These are phyloP conservation scores for Nitzschia sp. DNA, from an alignment of 108 stramenopile species.

Conservation along the genomic window DNA sequence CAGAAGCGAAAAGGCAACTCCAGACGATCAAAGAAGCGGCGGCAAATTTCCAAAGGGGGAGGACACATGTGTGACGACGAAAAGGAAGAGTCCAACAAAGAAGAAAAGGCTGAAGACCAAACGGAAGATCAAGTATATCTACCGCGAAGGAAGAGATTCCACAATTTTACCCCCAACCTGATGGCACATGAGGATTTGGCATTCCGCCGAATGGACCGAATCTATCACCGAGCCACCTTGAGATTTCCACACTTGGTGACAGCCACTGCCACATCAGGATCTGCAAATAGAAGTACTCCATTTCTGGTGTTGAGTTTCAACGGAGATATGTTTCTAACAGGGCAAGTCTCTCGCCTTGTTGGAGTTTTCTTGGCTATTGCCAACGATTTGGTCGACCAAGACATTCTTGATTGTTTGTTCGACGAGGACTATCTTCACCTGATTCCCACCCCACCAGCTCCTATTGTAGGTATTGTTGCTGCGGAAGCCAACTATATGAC, in stretches of 20 bases:
- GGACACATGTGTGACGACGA: too few species aligned
- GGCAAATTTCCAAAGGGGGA: not conserved
- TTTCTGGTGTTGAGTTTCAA: conserved; percentile 68
- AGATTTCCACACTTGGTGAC: conserved; percentile 29
- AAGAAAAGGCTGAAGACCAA: conserved; percentile 14
- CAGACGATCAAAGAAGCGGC: conserved; percentile 13
- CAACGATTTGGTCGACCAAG: conserved; percentile 57
- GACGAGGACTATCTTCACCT: conserved; percentile 75
- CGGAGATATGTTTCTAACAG: conserved; percentile 68
- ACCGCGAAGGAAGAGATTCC: conserved; percentile 55
- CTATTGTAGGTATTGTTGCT: conserved; percentile 50
- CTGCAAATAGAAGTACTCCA: conserved; percentile 24
- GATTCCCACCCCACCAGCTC: conserved; percentile 70
- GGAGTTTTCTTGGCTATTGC: conserved; percentile 69
- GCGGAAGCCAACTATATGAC: conserved; percentile 60
- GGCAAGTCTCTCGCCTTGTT: conserved; percentile 64
- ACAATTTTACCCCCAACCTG: conserved; percentile 68
- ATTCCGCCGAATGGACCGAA: conserved; percentile 66
- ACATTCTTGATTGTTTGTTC: conserved; percentile 77
- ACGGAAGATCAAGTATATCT: conserved; percentile 9
- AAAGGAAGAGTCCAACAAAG: not conserved
- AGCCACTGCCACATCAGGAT: not conserved
- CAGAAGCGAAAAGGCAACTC: conserved; percentile 38
- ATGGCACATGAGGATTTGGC: conserved; percentile 73
- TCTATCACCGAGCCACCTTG: conserved; percentile 77